Evolutionary conservation across 2,329 filamentous ascomycete genomes (phyloP).

Genomic region (Monilinia polystroma): DNA sequence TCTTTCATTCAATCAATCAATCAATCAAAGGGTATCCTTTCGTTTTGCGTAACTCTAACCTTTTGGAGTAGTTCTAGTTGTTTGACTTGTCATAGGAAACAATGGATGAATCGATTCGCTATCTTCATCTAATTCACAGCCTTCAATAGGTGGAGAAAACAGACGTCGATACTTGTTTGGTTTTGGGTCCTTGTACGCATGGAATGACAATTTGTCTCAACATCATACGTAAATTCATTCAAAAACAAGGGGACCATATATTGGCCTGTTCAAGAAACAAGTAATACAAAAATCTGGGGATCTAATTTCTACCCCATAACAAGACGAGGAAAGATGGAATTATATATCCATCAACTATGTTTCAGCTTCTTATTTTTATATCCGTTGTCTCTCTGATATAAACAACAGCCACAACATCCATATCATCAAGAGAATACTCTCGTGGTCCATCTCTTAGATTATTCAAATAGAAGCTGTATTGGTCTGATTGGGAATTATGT

Average conservation of each 20-base stretch:
- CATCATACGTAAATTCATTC: not conserved
- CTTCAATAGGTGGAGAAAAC: not conserved
- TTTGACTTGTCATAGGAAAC: not conserved
- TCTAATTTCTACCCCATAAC: conserved; percentile 7
- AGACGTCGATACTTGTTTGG: conserved; percentile 5
- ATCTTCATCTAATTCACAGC: conserved; percentile 1
- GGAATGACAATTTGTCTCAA: conserved; percentile 4
- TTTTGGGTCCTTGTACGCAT: not conserved
- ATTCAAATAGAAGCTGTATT: conserved; percentile 3
- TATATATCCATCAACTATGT: not conserved
- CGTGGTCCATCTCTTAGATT: conserved; percentile 3
- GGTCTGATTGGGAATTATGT: conserved; percentile 5
- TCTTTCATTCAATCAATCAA: too few relatives aligned
- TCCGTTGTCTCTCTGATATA: not conserved
- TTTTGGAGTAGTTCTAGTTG: not conserved
- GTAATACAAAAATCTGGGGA: conserved; percentile 13
- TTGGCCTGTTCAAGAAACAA: conserved; percentile 10
- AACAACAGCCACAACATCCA: not conserved
- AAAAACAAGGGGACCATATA: conserved; percentile 11
- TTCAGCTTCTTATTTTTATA: not conserved
- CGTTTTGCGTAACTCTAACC: not conserved
- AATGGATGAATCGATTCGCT: not conserved
- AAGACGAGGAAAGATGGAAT: not conserved
- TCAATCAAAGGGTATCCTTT: not conserved
- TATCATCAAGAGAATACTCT: not conserved